Evolutionary conservation across 805 yeast genomes (phyloP), one percentile per base, ranked within the genome.

Genomic region (Jamesozyma hellenica): DNA sequence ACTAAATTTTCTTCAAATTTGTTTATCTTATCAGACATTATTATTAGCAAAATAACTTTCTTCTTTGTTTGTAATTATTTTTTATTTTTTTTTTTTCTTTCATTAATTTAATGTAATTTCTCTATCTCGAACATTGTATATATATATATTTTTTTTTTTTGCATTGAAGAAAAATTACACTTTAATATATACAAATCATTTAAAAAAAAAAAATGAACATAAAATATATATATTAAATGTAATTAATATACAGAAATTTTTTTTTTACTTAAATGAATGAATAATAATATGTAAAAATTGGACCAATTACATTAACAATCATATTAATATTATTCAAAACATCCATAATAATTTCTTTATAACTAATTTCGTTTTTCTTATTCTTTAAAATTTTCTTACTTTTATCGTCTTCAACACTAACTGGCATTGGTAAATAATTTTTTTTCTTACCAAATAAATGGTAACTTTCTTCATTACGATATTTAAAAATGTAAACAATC

Each of bases 351-450:
- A 28, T 15, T n/a, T 16, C 14, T 15, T 36, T 34, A 3, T 34
- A 17, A 12, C 11, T 19, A 21, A 21, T 21, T 21, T 21, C 8
- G 5, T 5, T 8, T 11, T 17, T 18, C 16, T 26, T 29, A 15
- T n/a, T 28, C 2, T 4, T 8, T 26, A 33, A 28, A 5, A 31
- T 18, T 23, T 28, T 36, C 28, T 40, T 34, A 21, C n/a, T 19
- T 19, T 40, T 34, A 25, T 40, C 18, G 19, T 40, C 25, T 17
- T 38, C 36, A 6, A 49, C 27, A 18, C 49, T 42, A 3, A 53
- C 46, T 2, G 57, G 59, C 42, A 56, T 28, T 11, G 58, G 53
- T 31, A 55, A 32, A 26, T n/a, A 32, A 28, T 12, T 17, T 27
- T n/a, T 33, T 21, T 18, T n/a, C 32, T 14, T 36, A 27, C 5